A percentile compares a stretch with the other conserved stretches of the same genome.
Evolutionary conservation across 768 basidiomycete species (phyloP).

Genomic region (Filobasidium wieringae): DNA sequence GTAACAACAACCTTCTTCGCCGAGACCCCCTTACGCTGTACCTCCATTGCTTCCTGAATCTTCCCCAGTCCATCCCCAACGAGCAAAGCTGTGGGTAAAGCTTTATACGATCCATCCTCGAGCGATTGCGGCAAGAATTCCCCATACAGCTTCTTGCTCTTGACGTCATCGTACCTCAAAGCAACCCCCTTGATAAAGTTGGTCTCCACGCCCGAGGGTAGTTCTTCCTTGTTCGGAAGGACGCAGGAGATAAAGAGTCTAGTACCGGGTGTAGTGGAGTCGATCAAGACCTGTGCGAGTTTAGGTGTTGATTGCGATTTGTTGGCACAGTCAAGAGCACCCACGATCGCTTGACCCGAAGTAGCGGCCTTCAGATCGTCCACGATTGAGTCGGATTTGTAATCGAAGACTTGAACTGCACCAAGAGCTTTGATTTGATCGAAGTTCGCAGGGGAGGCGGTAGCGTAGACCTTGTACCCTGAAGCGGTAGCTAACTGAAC

Average conservation of each 20-base stretch:
- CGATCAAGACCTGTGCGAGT: background rate
- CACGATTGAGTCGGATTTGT: conserved; percentile 21
- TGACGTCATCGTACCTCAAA: background rate
- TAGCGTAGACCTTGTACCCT: conserved; percentile 44
- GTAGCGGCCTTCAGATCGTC: conserved; percentile 15
- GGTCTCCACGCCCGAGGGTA: background rate
- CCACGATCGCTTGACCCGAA: background rate
- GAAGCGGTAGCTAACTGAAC: conserved; percentile 41
- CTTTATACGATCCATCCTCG: background rate
- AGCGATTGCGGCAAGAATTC: background rate
- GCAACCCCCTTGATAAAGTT: background rate
- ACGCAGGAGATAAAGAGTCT: background rate
- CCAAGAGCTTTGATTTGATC: conserved; percentile 39
- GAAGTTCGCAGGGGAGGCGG: conserved; percentile 41
- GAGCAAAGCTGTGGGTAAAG: background rate
- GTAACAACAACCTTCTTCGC: background rate
- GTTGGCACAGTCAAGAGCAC: background rate
- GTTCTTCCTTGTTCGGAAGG: background rate
- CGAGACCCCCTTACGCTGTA: background rate
- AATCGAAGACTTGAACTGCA: conserved; percentile 41
- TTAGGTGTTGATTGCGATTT: background rate
- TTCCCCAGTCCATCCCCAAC: background rate
- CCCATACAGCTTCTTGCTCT: background rate
- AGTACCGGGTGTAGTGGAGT: background rate
- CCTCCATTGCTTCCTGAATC: background rate